Evolutionary conservation across 129 eudicot genomes (phyloP).

Genomic region (Flaveria trinervia): DNA sequence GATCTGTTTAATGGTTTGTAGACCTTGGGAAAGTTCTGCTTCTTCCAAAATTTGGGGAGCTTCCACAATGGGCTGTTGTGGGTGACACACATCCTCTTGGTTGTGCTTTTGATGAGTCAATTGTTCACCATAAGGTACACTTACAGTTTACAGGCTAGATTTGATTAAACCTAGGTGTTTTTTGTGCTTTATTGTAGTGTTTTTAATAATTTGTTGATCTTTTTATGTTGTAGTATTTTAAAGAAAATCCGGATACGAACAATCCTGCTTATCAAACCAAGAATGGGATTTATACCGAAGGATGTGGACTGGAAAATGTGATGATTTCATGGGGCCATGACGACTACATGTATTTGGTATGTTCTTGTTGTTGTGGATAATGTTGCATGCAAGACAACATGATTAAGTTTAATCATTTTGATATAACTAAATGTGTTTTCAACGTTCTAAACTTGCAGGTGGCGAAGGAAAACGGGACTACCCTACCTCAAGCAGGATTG

Average conservation of each 20-base stretch:
- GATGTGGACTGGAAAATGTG: slow-evolving; percentile 54
- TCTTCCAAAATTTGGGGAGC: slow-evolving; percentile 55
- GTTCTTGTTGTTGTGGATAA: background rate
- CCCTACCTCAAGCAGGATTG: slow-evolving; percentile 54
- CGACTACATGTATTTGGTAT: slow-evolving; percentile 67
- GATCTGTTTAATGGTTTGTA: slow-evolving; percentile 12
- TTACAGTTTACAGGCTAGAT: background rate
- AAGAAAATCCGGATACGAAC: slow-evolving; percentile 45
- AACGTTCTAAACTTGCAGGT: slow-evolving; percentile 32
- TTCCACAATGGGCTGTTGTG: slow-evolving; percentile 73
- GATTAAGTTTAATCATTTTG: background rate
- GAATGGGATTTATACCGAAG: slow-evolving; percentile 45
- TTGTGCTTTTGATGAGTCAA: slow-evolving; percentile 57
- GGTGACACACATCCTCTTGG: slow-evolving; percentile 51
- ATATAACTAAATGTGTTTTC: no score
- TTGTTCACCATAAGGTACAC: slow-evolving; percentile 49
- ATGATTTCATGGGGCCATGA: slow-evolving; percentile 65
- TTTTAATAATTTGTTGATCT: background rate
- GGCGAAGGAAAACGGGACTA: slow-evolving; percentile 47
- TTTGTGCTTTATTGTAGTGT: background rate
- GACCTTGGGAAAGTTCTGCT: slow-evolving; percentile 63
- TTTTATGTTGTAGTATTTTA: slow-evolving; percentile 35
- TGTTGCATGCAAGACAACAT: background rate
- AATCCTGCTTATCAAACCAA: slow-evolving; percentile 43
- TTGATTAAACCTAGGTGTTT: background rate